phyloP scores from a whole-genome alignment of 257 asterid species.

The Nyctanthes arbortristis region DNA sequence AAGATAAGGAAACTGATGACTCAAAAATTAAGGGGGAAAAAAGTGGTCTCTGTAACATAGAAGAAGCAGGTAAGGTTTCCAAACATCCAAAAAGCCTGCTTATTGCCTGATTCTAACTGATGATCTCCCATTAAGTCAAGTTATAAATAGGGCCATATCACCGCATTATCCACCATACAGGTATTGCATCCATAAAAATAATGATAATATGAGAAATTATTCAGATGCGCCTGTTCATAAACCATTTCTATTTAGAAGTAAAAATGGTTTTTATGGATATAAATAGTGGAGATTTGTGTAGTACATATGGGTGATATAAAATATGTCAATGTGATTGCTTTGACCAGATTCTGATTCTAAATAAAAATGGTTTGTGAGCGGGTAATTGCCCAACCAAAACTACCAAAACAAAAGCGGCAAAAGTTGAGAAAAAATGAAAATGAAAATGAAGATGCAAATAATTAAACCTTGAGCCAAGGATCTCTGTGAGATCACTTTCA shows the following conservation, averaged over 20 bases:
- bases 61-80: not conserved
- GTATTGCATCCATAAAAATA: not conserved
- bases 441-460: not conserved
- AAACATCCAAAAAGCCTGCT: not conserved
- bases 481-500: not conserved
- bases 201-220: not conserved
- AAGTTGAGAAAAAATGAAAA: too few species aligned
- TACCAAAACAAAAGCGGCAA: too few species aligned
- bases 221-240: too few species aligned
- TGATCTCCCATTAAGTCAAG: not conserved
- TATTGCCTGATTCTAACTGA: not conserved
- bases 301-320: too few species aligned
- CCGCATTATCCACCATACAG: not conserved
- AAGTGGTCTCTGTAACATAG: not conserved
- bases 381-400: not conserved
- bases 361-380: too few species aligned
- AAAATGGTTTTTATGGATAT: too few species aligned
- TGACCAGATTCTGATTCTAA: too few species aligned
- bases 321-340: too few species aligned
- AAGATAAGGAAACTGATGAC: not conserved
- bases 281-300: too few species aligned
- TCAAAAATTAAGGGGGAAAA: not conserved
- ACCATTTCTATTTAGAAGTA: too few species aligned
- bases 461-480: not conserved
- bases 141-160: not conserved